Base-by-base conservation (phyloP, 331 rosid genomes). In the Spiraea crenata region DNA sequence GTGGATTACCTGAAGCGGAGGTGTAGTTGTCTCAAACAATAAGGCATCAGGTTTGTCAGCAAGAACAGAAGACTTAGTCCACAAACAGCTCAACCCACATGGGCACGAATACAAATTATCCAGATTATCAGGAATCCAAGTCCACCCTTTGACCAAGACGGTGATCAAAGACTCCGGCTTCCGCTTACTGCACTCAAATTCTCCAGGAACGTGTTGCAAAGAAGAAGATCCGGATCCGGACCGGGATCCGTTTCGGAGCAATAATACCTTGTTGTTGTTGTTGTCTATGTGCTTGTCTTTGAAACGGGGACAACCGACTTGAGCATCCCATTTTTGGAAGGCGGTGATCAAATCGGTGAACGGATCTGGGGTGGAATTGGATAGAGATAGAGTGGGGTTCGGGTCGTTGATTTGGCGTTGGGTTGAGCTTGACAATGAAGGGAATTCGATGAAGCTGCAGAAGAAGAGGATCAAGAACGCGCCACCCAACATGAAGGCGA, bases 81-180 rank as follows among this genome's bases (percentile, higher is more conserved):
- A 95, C 80, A 95, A 86, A 79, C 99, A 95, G 78, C 87, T 91
- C 88, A 95, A 76, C 67, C 98, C 98, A 72, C 98, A 95, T 0
- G 72, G 42, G 64, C 99, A 91, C 8, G 93, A 83, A 68, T 95
- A 95, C 84, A 95, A 76, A 70, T 86, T 91, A 67, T 95, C 99
- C 78, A 95, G 82, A 86, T 91, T 91, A 84, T 95, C 96, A 57
- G 99, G 99, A 80, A 95, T 85, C 99, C 99, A 95, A 81, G 99
- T 91, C 99, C 99, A 91, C 45, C 93, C 92, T 86, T 91, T 95
- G 35, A 95, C 96, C 89, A 91, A 81, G 74, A 95, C 81, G 50
- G 88, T 82, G 34, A 91, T 92, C 31, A 25, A 25, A 54, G 88
- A 89, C 17, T 81, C 78, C 71, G 84, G 38, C 45, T 67, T 70